Percentiles rank a stretch among this genome's conserved stretches.
phyloP scores from a whole-genome alignment of 2,329 filamentous ascomycete genomes.

The Hypoxylon sp. region DNA sequence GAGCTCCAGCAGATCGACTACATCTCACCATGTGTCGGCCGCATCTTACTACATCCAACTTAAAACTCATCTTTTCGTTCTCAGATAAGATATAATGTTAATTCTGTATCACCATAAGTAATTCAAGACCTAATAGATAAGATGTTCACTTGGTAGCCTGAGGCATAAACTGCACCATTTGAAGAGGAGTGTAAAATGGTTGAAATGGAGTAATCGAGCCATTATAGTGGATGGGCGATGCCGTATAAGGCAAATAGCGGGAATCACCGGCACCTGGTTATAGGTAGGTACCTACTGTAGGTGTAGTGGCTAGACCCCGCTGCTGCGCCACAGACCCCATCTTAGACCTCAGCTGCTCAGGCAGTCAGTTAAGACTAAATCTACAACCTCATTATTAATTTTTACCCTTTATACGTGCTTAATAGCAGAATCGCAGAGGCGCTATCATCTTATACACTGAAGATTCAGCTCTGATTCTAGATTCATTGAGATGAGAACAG shows the following conservation, averaged over 20 bases:
- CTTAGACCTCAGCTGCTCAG: too few species aligned
- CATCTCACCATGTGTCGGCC: conserved; percentile 30
- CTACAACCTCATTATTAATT: not conserved
- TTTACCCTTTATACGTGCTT: too few species aligned
- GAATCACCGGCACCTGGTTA: not conserved
- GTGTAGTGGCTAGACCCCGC: conserved; percentile 14
- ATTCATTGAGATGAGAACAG: too few species aligned
- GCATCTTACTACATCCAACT: conserved; percentile 21
- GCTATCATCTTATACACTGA: too few species aligned
- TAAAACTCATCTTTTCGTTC: conserved; percentile 32
- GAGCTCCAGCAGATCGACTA: conserved; percentile 24
- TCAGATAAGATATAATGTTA: not conserved
- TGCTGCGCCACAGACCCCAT: conserved; percentile 13
- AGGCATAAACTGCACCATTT: conserved; percentile 2
- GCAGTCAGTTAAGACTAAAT: not conserved
- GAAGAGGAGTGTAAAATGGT: conserved; percentile 11
- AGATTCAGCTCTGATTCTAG: too few species aligned
- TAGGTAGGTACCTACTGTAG: too few species aligned
- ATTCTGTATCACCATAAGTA: not conserved
- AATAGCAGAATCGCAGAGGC: too few species aligned
- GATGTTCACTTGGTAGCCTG: not conserved
- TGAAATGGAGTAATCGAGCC: conserved; percentile 15
- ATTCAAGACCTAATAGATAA: conserved; percentile 1
- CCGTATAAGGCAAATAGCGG: not conserved
- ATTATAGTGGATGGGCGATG: conserved; percentile 10